Percentiles rank a stretch among this genome's conserved stretches.
These are phyloP conservation scores for Boechera stricta DNA, from an alignment of 345 rosid species.

Conservation along the genomic window DNA sequence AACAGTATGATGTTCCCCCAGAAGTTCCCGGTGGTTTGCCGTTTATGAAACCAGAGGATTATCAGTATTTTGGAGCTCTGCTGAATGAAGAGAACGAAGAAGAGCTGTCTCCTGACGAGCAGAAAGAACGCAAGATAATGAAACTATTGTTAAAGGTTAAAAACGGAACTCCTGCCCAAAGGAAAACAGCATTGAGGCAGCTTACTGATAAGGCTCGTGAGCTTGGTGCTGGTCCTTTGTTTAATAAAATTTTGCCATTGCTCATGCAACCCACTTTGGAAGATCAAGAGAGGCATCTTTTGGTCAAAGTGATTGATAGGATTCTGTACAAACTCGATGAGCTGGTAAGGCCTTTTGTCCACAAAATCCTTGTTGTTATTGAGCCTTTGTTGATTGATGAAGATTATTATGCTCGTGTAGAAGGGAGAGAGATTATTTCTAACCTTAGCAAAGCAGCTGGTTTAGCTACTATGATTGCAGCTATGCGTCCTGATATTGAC, in stretches of 20 bases:
- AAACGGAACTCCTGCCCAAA: conserved; percentile 97
- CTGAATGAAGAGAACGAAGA: conserved; percentile 95
- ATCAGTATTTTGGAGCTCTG: conserved; percentile 87
- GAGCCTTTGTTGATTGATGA: conserved; percentile 99
- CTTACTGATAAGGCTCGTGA: conserved; percentile 97
- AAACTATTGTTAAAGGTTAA: conserved; percentile 94
- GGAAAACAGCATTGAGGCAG: conserved; percentile 97
- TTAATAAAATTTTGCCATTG: conserved; percentile 82
- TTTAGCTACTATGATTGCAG: conserved; percentile 99
- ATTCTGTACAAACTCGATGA: conserved; percentile 94
- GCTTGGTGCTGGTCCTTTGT: conserved; percentile 96
- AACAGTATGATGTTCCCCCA: conserved; percentile 94
- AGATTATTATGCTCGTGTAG: conserved; percentile 99
- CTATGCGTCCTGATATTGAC: conserved; percentile 99
- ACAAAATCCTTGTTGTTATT: conserved; percentile 97
- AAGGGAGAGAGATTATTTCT: conserved; percentile 98
- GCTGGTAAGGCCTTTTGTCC: conserved; percentile 95
- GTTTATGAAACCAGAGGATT: conserved; percentile 97
- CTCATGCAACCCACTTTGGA: conserved; percentile 99
- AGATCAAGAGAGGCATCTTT: conserved; percentile 99
- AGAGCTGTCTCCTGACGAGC: conserved; percentile 88
- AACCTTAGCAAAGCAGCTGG: conserved; percentile 99
- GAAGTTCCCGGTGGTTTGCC: conserved; percentile 93
- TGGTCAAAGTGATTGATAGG: conserved; percentile 97
- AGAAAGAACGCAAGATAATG: conserved; percentile 97